Conservation (phyloP, 139 green algal genomes). For the Chlorella sp. region DNA sequence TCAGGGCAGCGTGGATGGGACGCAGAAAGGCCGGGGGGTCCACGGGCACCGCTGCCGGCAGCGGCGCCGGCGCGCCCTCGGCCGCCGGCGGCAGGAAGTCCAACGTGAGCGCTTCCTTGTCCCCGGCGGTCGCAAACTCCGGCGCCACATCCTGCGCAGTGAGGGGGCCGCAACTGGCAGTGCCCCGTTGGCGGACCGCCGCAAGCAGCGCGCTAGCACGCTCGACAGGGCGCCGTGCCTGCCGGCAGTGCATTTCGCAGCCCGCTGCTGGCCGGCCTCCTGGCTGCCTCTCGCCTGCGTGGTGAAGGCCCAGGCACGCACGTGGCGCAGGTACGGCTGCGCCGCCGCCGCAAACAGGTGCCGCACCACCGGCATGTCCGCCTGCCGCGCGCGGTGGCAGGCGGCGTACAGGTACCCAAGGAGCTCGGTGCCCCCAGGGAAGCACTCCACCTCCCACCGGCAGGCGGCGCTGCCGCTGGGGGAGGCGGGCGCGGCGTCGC, state of each 20-base stretch:
- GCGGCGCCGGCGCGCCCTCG: too few relatives aligned
- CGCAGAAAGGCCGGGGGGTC: slow-evolving; percentile 24
- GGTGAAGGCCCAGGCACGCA: slow-evolving; percentile 26
- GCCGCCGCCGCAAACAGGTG: slow-evolving; percentile 22
- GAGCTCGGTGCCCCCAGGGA: slow-evolving; percentile 1
- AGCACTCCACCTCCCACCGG: slow-evolving; percentile 8
- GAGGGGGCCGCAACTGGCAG: too few relatives aligned
- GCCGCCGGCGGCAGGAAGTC: slow-evolving; percentile 12
- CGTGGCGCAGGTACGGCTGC: slow-evolving; percentile 30
- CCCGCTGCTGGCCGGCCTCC: too few relatives aligned
- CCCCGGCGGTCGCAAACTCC: slow-evolving; percentile 10
- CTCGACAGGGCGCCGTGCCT: too few relatives aligned
- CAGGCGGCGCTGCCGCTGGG: not conserved
- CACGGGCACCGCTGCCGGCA: slow-evolving; percentile 14
- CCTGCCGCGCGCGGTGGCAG: not conserved
- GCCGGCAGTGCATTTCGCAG: too few relatives aligned
- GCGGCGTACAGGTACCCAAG: not conserved
- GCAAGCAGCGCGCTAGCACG: too few relatives aligned
- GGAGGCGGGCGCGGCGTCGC: too few relatives aligned
- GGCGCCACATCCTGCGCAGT: not conserved
- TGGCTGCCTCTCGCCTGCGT: not conserved
- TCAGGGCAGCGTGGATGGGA: slow-evolving; percentile 25
- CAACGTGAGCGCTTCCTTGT: slow-evolving; percentile 15
- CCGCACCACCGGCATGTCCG: slow-evolving; percentile 6
- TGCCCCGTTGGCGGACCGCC: too few relatives aligned